A percentile compares a stretch with the other conserved stretches of the same genome.
These are phyloP conservation scores for Pichia sp. DNA, from an alignment of 1,139 yeast species.

Conservation along the genomic window DNA sequence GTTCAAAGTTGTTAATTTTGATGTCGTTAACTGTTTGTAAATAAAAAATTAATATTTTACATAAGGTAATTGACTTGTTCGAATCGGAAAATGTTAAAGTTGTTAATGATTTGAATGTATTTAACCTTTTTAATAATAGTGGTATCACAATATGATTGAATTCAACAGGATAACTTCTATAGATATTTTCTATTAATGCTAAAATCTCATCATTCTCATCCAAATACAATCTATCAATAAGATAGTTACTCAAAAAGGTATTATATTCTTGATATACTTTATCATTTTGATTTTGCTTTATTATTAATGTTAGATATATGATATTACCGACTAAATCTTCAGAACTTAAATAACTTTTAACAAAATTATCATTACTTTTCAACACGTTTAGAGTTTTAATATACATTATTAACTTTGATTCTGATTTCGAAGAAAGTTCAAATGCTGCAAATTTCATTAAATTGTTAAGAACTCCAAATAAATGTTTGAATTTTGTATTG, in stretches of 20 bases:
- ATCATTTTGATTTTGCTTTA: neutral
- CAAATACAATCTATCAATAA: slow-evolving; percentile 12
- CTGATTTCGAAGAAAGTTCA: neutral
- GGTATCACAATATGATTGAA: slow-evolving; percentile 22
- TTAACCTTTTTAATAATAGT: slow-evolving; percentile 23
- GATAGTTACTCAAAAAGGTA: slow-evolving; percentile 4
- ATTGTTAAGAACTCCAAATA: slow-evolving; percentile 9
- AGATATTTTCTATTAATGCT: slow-evolving; percentile 9
- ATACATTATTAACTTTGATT: neutral
- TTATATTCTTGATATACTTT: neutral
- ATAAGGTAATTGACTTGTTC: neutral
- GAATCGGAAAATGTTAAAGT: slow-evolving; percentile 4
- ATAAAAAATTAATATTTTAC: slow-evolving; percentile 4
- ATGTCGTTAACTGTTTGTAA: slow-evolving; percentile 1
- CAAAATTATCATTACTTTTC: neutral
- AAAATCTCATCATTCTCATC: neutral
- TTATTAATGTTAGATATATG: slow-evolving; percentile 2
- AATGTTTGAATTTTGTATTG: slow-evolving; percentile 4
- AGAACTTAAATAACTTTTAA: neutral
- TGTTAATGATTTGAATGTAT: slow-evolving; percentile 20
- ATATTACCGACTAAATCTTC: slow-evolving; percentile 9
- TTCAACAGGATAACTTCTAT: slow-evolving; percentile 6
- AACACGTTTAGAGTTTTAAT: neutral
- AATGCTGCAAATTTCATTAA: slow-evolving; percentile 12
- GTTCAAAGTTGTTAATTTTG: neutral